Conservation (phyloP, 148 eudicot species). For the Chenopodium formosanum region DNA sequence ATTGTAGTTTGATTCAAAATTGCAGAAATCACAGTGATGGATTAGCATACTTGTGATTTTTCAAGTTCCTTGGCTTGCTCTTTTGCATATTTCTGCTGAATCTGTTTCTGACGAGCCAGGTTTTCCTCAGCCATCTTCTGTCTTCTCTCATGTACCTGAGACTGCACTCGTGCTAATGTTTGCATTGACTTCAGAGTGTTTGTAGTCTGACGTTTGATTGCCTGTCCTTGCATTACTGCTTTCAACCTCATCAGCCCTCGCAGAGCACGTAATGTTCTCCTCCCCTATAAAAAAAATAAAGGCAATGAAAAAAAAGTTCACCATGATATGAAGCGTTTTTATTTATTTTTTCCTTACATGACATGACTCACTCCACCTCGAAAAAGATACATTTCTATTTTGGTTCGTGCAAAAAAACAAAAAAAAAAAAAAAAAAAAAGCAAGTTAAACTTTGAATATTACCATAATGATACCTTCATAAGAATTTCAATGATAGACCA, state of each 20-base stretch:
- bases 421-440: no score
- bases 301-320: background rate
- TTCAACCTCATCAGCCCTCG: conserved; percentile 76
- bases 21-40: conserved; percentile 4
- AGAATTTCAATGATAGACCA: background rate
- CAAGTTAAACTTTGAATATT: no score
- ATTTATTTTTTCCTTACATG: background rate
- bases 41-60: conserved; percentile 43
- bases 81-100: conserved; percentile 67
- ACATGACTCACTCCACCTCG: no score
- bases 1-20: background rate
- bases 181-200: conserved; percentile 83
- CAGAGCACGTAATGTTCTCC: conserved; percentile 64
- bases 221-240: conserved; percentile 59
- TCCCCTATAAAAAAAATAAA: conserved; percentile 46
- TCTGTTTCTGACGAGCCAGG: conserved; percentile 64
- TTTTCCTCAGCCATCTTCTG: conserved; percentile 78
- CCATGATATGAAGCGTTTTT: no score
- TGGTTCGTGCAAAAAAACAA: background rate
- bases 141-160: conserved; percentile 72
- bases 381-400: no score
- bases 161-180: conserved; percentile 72
- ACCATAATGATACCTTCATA: background rate
- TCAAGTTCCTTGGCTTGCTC: conserved; percentile 73
- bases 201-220: conserved; percentile 64